Evolutionary conservation across 148 eudicot species (phyloP).

Genomic region (Rhododendron ovatum): DNA sequence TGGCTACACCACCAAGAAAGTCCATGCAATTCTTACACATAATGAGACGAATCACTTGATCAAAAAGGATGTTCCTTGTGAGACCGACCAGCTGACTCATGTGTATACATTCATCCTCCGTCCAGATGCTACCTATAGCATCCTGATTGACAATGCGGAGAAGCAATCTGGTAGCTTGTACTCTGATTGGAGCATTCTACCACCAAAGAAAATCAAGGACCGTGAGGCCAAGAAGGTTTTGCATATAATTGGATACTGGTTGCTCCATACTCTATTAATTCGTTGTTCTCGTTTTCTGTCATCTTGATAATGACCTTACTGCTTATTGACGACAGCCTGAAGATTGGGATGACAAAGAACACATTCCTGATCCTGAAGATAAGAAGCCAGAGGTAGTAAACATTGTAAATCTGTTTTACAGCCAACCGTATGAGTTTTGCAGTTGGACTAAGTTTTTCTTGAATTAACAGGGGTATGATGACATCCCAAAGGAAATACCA

Average conservation of each 20-base stretch:
- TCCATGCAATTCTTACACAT: slow-evolving; percentile 81
- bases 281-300: neutral
- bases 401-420: neutral
- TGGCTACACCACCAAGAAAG: slow-evolving; percentile 91
- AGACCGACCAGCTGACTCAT: slow-evolving; percentile 90
- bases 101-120: slow-evolving; percentile 88
- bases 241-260: neutral
- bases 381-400: slow-evolving; percentile 76
- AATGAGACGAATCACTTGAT: slow-evolving; percentile 77
- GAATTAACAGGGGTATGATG: slow-evolving; percentile 71
- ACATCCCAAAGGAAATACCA: slow-evolving; percentile 81
- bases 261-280: neutral
- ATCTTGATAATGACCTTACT: slow-evolving; percentile 4
- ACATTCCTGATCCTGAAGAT: slow-evolving; percentile 92
- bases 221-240: slow-evolving; percentile 84
- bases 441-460: neutral
- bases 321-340: slow-evolving; percentile 58
- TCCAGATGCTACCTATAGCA: slow-evolving; percentile 92
- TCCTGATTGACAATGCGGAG: slow-evolving; percentile 80
- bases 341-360: slow-evolving; percentile 97
- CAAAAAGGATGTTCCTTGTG: slow-evolving; percentile 95
- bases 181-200: slow-evolving; percentile 78
- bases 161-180: slow-evolving; percentile 86
- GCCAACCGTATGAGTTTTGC: neutral
- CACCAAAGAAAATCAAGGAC: slow-evolving; percentile 87